Evolutionary conservation across 768 basidiomycete species (phyloP), one percentile per base, ranked within the genome.

Genomic region (Tremella mesenterica): DNA sequence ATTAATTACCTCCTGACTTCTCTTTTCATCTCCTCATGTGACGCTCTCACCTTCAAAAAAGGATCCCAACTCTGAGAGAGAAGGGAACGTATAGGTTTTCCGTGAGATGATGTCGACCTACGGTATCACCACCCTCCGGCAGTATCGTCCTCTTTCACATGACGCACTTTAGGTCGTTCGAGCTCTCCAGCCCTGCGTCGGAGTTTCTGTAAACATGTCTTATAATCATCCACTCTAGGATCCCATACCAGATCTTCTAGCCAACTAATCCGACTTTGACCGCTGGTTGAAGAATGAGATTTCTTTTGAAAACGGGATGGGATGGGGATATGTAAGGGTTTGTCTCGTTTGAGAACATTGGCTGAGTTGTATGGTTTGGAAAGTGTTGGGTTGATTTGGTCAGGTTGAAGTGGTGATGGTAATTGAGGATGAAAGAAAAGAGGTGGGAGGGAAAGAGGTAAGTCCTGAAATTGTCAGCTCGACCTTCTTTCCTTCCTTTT

Each of bases 231-330:
- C 12, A 13, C 30, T 23, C 54, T 54, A 6, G 63, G 60, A 58
- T 65, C 58, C 63, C 63, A 65, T 13, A 56, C 45, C 14, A 65
- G 50, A 23, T 41, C 30, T 3, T 33, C 39, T 27, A 64, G 48
- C 63, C 63, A 64, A 8, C 59, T 55, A 10, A 43, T 30, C n/a
- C n/a, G n/a, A n/a, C 4, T 41, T 23, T 41, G 23, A 41, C 14
- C n/a, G 38, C 14, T 41, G 38, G 8, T 41, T 23, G 38, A 41
- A 41, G 23, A 23, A 4, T 5, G 38, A 4, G 4, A 18, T 41
- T n/a, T n/a, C 23, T 23, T 41, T 5, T 8, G 4, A 16, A 5
- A 18, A 8, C 38, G 38, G 23, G 38, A 5, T 23, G 14, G 38
- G n/a, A 4, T 4, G 8, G n/a, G 38, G 6, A 14, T 23, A n/a